Percentiles rank a stretch among this genome's conserved stretches.
phyloP scores from a whole-genome alignment of 78 protist genomes.

The Monocercomonoides exilis region DNA sequence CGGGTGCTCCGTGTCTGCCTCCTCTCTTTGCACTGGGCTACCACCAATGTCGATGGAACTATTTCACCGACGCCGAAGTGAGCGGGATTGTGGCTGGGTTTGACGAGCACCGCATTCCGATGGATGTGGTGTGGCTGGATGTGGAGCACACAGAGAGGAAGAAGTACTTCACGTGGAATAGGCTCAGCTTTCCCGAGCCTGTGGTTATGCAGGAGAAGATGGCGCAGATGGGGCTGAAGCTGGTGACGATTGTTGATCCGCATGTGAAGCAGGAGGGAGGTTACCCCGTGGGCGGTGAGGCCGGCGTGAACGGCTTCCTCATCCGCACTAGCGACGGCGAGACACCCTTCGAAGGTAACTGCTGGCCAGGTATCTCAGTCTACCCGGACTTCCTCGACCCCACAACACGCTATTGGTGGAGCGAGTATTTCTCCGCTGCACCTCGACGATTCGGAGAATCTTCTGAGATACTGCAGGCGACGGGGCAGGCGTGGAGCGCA shows the following conservation, averaged over 20 bases:
- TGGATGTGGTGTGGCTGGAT: slow-evolving; percentile 97
- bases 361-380: slow-evolving; percentile 90
- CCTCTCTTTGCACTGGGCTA: slow-evolving; percentile 82
- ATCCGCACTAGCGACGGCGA: slow-evolving; percentile 28
- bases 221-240: slow-evolving; percentile 34
- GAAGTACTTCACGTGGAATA: slow-evolving; percentile 95
- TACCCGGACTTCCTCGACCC: slow-evolving; percentile 80
- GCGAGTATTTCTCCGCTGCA: too few species aligned
- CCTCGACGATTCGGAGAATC: neutral
- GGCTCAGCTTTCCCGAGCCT: slow-evolving; percentile 74
- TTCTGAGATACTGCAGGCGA: neutral
- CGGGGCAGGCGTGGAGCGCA: too few species aligned
- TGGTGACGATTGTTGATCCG: slow-evolving; percentile 94
- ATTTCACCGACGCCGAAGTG: slow-evolving; percentile 56
- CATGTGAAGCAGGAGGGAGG: slow-evolving; percentile 77
- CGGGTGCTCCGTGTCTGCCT: slow-evolving; percentile 81
- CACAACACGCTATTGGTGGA: slow-evolving; percentile 83
- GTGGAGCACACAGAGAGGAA: slow-evolving; percentile 97
- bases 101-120: slow-evolving; percentile 78
- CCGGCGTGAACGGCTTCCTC: slow-evolving; percentile 20
- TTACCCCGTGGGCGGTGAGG: slow-evolving; percentile 76
- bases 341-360: slow-evolving; percentile 81
- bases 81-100: slow-evolving; percentile 55
- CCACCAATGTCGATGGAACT: slow-evolving; percentile 99
- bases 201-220: slow-evolving; percentile 38